Evolutionary conservation across 2,329 filamentous ascomycete genomes (phyloP), one percentile per base, ranked within the genome.

Genomic region (Penicillium sp.): DNA sequence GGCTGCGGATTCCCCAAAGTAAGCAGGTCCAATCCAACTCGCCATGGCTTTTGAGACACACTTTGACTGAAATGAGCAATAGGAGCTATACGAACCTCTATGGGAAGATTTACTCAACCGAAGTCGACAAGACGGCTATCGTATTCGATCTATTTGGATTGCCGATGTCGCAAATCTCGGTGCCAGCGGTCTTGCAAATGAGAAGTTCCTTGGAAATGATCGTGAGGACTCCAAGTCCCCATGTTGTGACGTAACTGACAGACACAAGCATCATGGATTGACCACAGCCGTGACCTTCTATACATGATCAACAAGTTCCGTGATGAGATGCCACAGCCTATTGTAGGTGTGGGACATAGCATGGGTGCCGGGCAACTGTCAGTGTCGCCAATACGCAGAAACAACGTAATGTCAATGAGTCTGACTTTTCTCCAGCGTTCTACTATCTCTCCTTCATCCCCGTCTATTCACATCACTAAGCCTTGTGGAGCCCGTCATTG

Each of bases 121-220:
- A 81, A 60, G 70, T 73, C 19, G 74, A 78, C 26, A 83, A 82
- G 29, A 82, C 93, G 63, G 80, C 81, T 5, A 87, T 96, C 33
- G 48, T 5, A 50, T 50, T 63, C 84, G 90, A 53, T 79, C 82
- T 56, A 91, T 96, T 65, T 95, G 89, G 88, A 91, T 95, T 56
- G 86, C 90, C 58, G 91, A 96, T 75, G 83, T 87, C 9, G 84
- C 89, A 27, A 86, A 90, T 70, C 90, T 96, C 76, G 91, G 90
- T 22, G 80, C 83, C 65, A 92, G 89, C 67, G 85, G 88, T 37
- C 76, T 89, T 3, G 69, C 93, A 33, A 96, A 96, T 71, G 87
- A 91, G 71, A 68, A 78, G 27, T 79, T 82, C 26, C 78, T 93
- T 0, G 91, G 91, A 53, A 88, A 95, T 69, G 90, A 95, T 9